A percentile compares a stretch with the other conserved stretches of the same genome.
Conservation (phyloP, 108 stramenopile genomes). For the Discostella stelligeroides region DNA sequence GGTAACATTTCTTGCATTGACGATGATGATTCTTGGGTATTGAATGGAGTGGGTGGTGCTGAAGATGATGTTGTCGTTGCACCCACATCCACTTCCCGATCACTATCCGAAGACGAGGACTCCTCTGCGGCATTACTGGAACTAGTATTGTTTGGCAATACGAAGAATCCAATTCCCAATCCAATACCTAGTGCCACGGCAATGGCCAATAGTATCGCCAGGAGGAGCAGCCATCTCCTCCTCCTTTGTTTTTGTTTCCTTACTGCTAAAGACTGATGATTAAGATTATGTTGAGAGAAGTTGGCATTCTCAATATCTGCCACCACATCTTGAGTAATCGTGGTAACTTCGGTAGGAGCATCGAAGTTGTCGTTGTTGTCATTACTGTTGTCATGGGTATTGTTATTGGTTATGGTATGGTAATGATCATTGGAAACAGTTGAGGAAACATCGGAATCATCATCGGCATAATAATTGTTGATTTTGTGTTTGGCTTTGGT, state of each 20-base stretch:
- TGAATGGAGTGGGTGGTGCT: not conserved
- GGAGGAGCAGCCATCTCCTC: slow-evolving; percentile 30
- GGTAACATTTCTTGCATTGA: not conserved
- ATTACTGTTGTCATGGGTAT: not conserved
- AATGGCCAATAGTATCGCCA: slow-evolving; percentile 24
- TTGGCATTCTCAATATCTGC: not conserved
- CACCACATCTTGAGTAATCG: not conserved
- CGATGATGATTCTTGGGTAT: not conserved
- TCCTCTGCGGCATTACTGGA: not conserved
- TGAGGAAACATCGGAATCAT: slow-evolving; percentile 41
- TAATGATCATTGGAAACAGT: slow-evolving; percentile 13
- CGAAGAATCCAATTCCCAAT: slow-evolving; percentile 36
- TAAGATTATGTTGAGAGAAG: not conserved
- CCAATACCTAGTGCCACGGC: slow-evolving; percentile 33
- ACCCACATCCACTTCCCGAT: not conserved
- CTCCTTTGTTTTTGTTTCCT: not conserved
- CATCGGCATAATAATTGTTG: slow-evolving; percentile 40
- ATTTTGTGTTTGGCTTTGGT: too few species aligned
- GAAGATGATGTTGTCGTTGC: not conserved
- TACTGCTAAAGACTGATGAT: not conserved
- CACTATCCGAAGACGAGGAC: not conserved
- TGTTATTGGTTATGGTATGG: not conserved
- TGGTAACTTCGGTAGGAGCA: slow-evolving; percentile 6
- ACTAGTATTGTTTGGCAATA: not conserved
- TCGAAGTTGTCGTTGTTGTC: not conserved